Percentiles rank a stretch among this genome's conserved stretches.
These are phyloP conservation scores for Backusella tuberculispora DNA, from an alignment of 192 early-diverging fungal species.

Conservation along the genomic window DNA sequence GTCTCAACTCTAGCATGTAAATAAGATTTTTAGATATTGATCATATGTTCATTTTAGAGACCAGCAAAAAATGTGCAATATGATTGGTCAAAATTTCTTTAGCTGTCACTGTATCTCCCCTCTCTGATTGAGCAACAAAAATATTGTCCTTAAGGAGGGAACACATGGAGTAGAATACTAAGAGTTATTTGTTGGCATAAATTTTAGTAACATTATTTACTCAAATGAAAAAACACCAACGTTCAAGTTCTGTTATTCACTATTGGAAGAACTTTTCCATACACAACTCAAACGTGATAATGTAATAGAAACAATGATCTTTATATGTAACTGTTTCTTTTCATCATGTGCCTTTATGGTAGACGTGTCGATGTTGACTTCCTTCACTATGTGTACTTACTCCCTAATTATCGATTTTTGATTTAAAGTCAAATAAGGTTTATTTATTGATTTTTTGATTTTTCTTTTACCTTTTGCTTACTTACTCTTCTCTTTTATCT, in stretches of 20 bases:
- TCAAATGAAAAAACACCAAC: conserved; percentile 4
- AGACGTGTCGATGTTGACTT: neutral
- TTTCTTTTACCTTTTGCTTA: conserved; percentile 14
- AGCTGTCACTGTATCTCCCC: neutral
- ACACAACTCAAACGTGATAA: neutral
- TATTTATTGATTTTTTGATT: conserved; percentile 27
- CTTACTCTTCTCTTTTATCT: neutral
- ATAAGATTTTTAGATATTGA: neutral
- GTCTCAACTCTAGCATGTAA: conserved; percentile 12
- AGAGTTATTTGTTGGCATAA: conserved; percentile 13
- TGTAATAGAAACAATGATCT: neutral
- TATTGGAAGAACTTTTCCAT: neutral
- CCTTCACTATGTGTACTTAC: neutral
- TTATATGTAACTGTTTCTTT: neutral
- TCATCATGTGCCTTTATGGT: neutral
- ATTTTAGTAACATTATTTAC: conserved; percentile 10
- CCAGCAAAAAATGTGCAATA: neutral
- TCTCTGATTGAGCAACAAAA: neutral
- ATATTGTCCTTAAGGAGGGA: neutral
- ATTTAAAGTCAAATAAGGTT: conserved; percentile 7
- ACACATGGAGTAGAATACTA: conserved; percentile 6
- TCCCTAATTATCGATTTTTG: neutral
- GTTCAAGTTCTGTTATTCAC: neutral
- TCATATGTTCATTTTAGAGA: neutral
- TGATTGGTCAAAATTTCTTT: neutral